phyloP scores from a whole-genome alignment of 768 basidiomycete genomes.

The Mrakia frigida region DNA sequence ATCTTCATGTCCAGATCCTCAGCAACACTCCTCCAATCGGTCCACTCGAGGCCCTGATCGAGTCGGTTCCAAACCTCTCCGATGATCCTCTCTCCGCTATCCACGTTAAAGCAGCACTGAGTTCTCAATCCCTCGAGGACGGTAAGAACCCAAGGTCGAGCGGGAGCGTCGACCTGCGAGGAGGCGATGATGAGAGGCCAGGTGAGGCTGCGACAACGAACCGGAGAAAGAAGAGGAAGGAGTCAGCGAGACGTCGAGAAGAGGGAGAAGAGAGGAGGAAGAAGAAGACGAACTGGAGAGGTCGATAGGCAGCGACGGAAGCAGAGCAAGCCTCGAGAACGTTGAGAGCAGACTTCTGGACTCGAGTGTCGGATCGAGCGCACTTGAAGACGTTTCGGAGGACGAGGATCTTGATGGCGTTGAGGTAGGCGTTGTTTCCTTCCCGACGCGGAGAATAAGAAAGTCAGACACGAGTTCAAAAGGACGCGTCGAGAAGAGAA shows the following conservation, averaged over 20 bases:
- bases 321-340: slow-evolving; percentile 43
- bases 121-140: slow-evolving; percentile 44
- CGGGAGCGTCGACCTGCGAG: slow-evolving; percentile 33
- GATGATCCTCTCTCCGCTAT: slow-evolving; percentile 45
- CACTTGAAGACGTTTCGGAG: slow-evolving; percentile 44
- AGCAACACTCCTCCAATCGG: slow-evolving; percentile 35
- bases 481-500: not conserved
- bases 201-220: slow-evolving; percentile 37
- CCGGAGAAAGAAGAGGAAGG: slow-evolving; percentile 23
- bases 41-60: slow-evolving; percentile 32
- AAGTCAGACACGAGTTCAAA: not conserved
- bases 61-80: slow-evolving; percentile 35
- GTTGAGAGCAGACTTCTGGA: slow-evolving; percentile 40
- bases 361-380: slow-evolving; percentile 39
- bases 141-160: slow-evolving; percentile 34
- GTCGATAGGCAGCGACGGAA: slow-evolving; percentile 39
- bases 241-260: slow-evolving; percentile 26
- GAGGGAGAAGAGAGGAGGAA: not conserved
- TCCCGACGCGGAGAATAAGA: too few species aligned
- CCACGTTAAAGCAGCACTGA: slow-evolving; percentile 46
- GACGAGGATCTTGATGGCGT: slow-evolving; percentile 42
- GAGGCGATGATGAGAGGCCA: slow-evolving; percentile 45
- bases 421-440: slow-evolving; percentile 15
- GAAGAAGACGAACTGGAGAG: slow-evolving; percentile 43
- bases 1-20: slow-evolving; percentile 35